Percentiles rank a stretch among this genome's conserved stretches.
These are phyloP conservation scores for Pythium sp. DNA, from an alignment of 352 stramenopile species.

Conservation along the genomic window DNA sequence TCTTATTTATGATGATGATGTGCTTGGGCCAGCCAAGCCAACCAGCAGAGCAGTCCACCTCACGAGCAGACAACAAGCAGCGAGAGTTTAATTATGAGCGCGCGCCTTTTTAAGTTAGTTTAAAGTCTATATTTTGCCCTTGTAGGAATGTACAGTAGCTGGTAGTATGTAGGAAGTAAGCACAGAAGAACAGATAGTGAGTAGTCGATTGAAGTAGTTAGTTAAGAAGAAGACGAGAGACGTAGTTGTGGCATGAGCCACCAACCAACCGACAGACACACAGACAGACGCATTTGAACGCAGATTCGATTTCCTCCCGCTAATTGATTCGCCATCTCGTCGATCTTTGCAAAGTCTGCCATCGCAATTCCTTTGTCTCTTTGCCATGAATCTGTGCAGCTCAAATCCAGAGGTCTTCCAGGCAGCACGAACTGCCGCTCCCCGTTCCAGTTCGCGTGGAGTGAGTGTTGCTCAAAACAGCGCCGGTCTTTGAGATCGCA, in stretches of 20 bases:
- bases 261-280: neutral
- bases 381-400: too few relatives aligned
- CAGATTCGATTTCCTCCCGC: neutral
- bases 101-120: slow-evolving; percentile 14
- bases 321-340: too few relatives aligned
- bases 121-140: slow-evolving; percentile 5
- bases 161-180: slow-evolving; percentile 12
- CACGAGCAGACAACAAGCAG: neutral
- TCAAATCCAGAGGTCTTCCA: too few relatives aligned
- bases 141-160: slow-evolving; percentile 22
- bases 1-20: slow-evolving; percentile 42
- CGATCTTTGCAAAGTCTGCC: too few relatives aligned
- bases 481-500: too few relatives aligned
- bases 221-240: slow-evolving; percentile 11
- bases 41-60: neutral
- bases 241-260: neutral
- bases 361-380: too few relatives aligned
- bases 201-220: neutral
- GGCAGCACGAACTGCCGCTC: too few relatives aligned
- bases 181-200: neutral
- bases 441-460: too few relatives aligned
- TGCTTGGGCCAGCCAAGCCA: slow-evolving; percentile 9
- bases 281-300: neutral
- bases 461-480: too few relatives aligned
- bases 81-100: neutral